phyloP scores from a whole-genome alignment of 345 rosid species.

The Gossypium rotundifolium region DNA sequence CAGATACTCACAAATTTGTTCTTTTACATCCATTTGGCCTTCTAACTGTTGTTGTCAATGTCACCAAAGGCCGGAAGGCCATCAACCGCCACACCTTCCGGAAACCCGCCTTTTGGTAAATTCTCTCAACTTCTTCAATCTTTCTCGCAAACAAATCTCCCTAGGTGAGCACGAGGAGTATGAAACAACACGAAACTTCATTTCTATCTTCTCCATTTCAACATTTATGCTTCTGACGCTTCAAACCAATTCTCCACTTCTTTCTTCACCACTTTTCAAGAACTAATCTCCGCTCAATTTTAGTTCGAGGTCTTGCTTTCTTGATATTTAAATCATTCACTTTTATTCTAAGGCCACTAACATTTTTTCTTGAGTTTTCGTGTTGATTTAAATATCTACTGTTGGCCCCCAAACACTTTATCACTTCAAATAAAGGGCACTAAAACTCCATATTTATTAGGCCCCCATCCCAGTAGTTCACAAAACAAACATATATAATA shows the following conservation, averaged over 20 bases:
- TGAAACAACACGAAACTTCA: not conserved
- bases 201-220: not conserved
- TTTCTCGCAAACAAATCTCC: not conserved
- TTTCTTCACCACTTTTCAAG: conserved; percentile 3
- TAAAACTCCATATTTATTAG: not conserved
- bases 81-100: conserved; percentile 1
- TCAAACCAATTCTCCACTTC: conserved; percentile 7
- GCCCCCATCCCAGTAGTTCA: not conserved
- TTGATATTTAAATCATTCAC: not conserved
- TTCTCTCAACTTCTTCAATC: not conserved
- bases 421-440: not conserved
- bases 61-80: not conserved
- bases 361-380: conserved; percentile 1
- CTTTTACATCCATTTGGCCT: conserved; percentile 1
- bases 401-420: not conserved
- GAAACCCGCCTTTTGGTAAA: not conserved
- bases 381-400: not conserved
- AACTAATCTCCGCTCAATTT: not conserved
- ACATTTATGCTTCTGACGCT: not conserved
- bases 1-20: not conserved
- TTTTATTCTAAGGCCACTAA: not conserved
- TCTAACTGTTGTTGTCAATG: not conserved
- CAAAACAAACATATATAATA: not conserved
- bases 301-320: not conserved
- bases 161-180: not conserved